phyloP scores from a whole-genome alignment of 1,284 basidiomycete genomes.

The Athelia sp. region DNA sequence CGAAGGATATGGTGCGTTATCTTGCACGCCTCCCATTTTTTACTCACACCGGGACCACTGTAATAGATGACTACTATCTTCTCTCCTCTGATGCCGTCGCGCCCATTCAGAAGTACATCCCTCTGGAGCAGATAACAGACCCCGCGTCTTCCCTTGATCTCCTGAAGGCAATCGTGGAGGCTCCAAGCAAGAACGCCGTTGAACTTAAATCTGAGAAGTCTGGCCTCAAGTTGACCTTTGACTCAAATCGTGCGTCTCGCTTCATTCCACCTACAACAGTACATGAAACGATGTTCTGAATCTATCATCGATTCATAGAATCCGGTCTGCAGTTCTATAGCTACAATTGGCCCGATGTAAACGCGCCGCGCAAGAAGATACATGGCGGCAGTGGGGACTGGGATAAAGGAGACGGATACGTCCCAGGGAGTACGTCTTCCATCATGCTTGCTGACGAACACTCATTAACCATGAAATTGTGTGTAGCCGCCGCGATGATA shows the following conservation, averaged over 20 bases:
- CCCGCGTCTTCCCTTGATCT: constrained; percentile 35
- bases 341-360: constrained; percentile 45
- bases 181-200: constrained; percentile 37
- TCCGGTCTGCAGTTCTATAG: constrained; percentile 72
- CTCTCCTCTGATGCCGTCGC: constrained; percentile 33
- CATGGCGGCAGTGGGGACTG: constrained; percentile 66
- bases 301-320: constrained; percentile 34
- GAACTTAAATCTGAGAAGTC: constrained; percentile 52
- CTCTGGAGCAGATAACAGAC: constrained; percentile 22
- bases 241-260: constrained; percentile 58
- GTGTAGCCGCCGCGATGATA: constrained; percentile 60
- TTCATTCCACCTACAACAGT: not conserved
- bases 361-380: constrained; percentile 61
- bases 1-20: constrained; percentile 50
- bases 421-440: constrained; percentile 46
- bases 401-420: constrained; percentile 57
- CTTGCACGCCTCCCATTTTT: not conserved
- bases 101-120: constrained; percentile 31
- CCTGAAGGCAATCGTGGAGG: constrained; percentile 41
- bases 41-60: constrained; percentile 1
- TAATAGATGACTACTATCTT: constrained; percentile 61
- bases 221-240: constrained; percentile 56
- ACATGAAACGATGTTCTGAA: constrained; percentile 1
- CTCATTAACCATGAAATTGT: not conserved
- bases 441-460: no score